A percentile compares a stretch with the other conserved stretches of the same genome.
These are phyloP conservation scores for Alternaria postmessia DNA, from an alignment of 2,329 filamentous ascomycete genomes.

Conservation along the genomic window DNA sequence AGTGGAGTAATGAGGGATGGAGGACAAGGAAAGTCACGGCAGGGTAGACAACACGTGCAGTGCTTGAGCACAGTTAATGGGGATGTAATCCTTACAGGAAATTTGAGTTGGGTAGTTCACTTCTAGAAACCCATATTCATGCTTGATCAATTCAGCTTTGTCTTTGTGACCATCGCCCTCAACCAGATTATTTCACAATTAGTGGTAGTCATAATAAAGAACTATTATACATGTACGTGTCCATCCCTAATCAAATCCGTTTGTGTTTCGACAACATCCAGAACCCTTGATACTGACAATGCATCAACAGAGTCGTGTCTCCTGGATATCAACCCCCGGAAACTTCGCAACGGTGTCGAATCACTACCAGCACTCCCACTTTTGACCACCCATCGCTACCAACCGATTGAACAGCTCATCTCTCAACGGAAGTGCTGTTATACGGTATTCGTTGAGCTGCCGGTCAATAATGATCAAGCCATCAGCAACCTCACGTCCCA, in stretches of 20 bases:
- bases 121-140: not conserved
- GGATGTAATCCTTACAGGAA: not conserved
- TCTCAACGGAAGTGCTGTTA: constrained; percentile 75
- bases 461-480: constrained; percentile 73
- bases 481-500: constrained; percentile 77
- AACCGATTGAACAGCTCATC: constrained; percentile 85
- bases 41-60: not conserved
- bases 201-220: not conserved
- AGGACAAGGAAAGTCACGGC: not conserved
- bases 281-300: constrained; percentile 3
- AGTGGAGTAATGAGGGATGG: not conserved
- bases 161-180: not conserved
- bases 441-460: constrained; percentile 63
- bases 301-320: not conserved
- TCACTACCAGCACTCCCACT: constrained; percentile 78
- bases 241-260: not conserved
- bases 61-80: not conserved
- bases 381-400: constrained; percentile 78
- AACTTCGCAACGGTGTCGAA: not conserved
- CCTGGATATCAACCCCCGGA: not conserved
- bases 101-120: not conserved
- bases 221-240: constrained; percentile 7
- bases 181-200: not conserved
- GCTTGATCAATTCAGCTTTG: not conserved
- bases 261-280: not conserved